Conservation (phyloP, 768 basidiomycete genomes). For the Calocera viscosa region DNA sequence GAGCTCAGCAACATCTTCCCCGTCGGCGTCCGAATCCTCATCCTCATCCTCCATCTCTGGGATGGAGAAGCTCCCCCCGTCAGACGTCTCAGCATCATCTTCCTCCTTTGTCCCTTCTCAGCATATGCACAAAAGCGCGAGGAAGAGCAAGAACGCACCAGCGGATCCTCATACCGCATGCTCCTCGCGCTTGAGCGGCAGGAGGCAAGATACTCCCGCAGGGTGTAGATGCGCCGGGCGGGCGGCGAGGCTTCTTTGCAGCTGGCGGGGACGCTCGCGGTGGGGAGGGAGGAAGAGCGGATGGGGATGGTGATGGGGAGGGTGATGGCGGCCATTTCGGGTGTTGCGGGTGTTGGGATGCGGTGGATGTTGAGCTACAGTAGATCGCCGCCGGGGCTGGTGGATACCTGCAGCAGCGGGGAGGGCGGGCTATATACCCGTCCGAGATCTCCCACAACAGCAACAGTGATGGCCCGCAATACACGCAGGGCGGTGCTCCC, state of each 20-base stretch:
- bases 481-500: too few species aligned
- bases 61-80: not conserved
- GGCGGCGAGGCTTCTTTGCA: not conserved
- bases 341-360: too few species aligned
- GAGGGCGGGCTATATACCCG: too few species aligned
- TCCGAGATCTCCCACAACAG: too few species aligned
- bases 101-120: not conserved
- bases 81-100: not conserved
- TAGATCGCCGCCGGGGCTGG: too few species aligned
- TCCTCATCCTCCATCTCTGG: not conserved
- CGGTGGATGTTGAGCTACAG: too few species aligned
- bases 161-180: not conserved
- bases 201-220: not conserved
- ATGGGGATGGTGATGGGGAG: not conserved
- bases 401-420: too few species aligned
- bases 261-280: not conserved
- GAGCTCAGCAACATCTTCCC: not conserved
- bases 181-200: not conserved
- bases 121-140: not conserved
- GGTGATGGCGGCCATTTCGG: too few species aligned
- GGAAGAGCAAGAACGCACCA: not conserved
- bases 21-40: not conserved
- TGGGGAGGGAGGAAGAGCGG: not conserved
- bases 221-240: not conserved
- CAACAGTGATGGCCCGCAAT: too few species aligned